Evolutionary conservation across 441 rosid species (phyloP).

Genomic region (Mallotus japonicus): DNA sequence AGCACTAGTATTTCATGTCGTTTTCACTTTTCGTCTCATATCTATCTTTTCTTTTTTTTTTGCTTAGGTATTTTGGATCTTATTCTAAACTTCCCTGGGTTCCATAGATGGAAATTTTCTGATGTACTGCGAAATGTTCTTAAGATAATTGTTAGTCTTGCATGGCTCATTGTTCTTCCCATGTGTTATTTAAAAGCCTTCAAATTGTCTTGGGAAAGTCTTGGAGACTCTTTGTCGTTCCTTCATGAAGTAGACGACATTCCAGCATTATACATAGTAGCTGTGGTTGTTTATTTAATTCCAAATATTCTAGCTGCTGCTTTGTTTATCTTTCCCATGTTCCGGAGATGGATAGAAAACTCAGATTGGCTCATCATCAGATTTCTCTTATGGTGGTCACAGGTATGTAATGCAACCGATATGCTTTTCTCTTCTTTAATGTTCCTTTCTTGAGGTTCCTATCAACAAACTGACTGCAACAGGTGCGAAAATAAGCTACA

Average conservation of each 20-base stretch:
- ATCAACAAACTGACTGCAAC: neutral
- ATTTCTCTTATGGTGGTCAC: conserved; percentile 98
- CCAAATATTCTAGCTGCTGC: conserved; percentile 76
- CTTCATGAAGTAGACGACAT: conserved; percentile 62
- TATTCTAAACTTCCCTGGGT: conserved; percentile 92
- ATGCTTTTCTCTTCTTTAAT: conserved; percentile 13
- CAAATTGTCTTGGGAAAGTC: conserved; percentile 39
- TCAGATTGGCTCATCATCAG: conserved; percentile 92
- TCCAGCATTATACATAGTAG: conserved; percentile 75
- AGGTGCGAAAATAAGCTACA: conserved; percentile 1
- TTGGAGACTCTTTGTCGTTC: conserved; percentile 49
- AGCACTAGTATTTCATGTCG: neutral
- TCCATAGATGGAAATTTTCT: conserved; percentile 85
- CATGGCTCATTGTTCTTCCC: conserved; percentile 80
- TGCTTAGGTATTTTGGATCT: conserved; percentile 82
- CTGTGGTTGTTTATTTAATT: conserved; percentile 70
- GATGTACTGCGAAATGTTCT: conserved; percentile 71
- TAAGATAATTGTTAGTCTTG: conserved; percentile 71
- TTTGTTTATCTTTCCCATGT: conserved; percentile 93
- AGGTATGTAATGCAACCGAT: conserved; percentile 43
- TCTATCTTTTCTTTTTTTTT: conserved; percentile 14
- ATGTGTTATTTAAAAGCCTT: conserved; percentile 64
- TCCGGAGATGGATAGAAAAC: conserved; percentile 95
- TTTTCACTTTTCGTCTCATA: conserved; percentile 18
- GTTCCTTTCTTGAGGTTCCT: conserved; percentile 15